Base-by-base conservation (phyloP, 768 basidiomycete species). In the Agrocybe praecox region DNA sequence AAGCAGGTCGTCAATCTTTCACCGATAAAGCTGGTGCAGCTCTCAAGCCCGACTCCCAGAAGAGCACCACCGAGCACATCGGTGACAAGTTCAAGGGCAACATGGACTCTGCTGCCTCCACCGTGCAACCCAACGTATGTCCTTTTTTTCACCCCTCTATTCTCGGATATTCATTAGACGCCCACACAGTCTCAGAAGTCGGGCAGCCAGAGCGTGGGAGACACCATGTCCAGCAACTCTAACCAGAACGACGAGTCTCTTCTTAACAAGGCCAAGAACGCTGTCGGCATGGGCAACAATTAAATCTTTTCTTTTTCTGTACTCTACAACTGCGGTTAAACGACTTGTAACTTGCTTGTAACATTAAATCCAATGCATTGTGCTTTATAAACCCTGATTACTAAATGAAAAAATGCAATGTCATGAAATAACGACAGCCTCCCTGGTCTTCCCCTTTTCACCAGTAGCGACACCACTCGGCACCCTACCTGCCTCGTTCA, bases 31-130 rank as follows among this genome's bases (percentile, higher is more conserved):
- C 75, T 48, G 57, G 65, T 34, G 59, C 83, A 65, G 72, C 80
- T 44, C 29, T 56, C 4, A 49, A 85, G 84, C 84, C 84, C 62
- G 84, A 86, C 61, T 81, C 79, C 29, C 73, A 86, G 74, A 87
- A 87, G 74, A 58, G 74, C n/a, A 74, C 70, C 53, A 69, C 76
- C 24, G 85, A 87, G 75, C 75, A 83, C 21, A 60, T 74, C 9
- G 68, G 76, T 47, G 86, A 87, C 72, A 67, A 63, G 36, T 7
- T 79, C 62, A 83, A 82, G 64, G 79, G 82, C 57, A 72, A 66
- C 52, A 56, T 67, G 40, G 85, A 86, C 64, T 81, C 77, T 47
- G 60, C 67, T 5, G 77, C 80, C 1, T 82, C 82, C 21, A 74
- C 77, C 42, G 2, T 78, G 15, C 78, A 86, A 66, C 83, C 85